These are phyloP conservation scores for Metschnikowia borealis DNA, from an alignment of 805 yeast genomes.

Conservation along the genomic window DNA sequence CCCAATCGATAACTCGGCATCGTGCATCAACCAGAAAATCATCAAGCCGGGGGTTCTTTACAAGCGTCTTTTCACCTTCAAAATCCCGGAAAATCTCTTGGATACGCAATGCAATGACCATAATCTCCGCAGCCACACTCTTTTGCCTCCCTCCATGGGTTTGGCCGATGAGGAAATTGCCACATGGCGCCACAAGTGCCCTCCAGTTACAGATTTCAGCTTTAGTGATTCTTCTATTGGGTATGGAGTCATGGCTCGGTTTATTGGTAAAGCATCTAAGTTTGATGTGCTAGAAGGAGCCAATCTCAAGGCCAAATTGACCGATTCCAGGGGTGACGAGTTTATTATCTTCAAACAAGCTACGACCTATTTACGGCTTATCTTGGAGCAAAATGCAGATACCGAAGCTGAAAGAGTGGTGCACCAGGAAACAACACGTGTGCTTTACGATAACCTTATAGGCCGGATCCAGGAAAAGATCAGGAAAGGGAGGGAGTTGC, in stretches of 20 bases:
- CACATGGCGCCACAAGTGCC: background rate
- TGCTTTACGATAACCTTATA: constrained; percentile 21
- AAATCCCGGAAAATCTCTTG: constrained; percentile 33
- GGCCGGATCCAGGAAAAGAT: constrained; percentile 27
- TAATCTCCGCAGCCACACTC: constrained; percentile 27
- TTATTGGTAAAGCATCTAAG: constrained; percentile 38
- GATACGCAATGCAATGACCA: constrained; percentile 37
- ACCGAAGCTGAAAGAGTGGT: constrained; percentile 16
- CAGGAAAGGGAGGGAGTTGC: constrained; percentile 23
- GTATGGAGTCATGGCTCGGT: constrained; percentile 38
- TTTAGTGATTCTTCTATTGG: constrained; percentile 30
- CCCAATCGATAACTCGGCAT: constrained; percentile 24
- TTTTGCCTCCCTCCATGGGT: constrained; percentile 37
- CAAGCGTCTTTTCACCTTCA: constrained; percentile 41
- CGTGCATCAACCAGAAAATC: constrained; percentile 16
- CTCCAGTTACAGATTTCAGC: constrained; percentile 26
- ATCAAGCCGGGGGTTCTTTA: constrained; percentile 23
- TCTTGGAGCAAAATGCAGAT: constrained; percentile 18
- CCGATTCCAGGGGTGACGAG: constrained; percentile 36
- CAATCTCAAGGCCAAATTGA: constrained; percentile 31
- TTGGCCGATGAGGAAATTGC: constrained; percentile 18
- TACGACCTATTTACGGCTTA: constrained; percentile 23
- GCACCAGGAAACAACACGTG: constrained; percentile 10
- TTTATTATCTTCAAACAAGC: constrained; percentile 35
- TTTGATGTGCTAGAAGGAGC: constrained; percentile 27